Conservation (phyloP, 1,139 yeast genomes). For the Protomyces inouyei region DNA sequence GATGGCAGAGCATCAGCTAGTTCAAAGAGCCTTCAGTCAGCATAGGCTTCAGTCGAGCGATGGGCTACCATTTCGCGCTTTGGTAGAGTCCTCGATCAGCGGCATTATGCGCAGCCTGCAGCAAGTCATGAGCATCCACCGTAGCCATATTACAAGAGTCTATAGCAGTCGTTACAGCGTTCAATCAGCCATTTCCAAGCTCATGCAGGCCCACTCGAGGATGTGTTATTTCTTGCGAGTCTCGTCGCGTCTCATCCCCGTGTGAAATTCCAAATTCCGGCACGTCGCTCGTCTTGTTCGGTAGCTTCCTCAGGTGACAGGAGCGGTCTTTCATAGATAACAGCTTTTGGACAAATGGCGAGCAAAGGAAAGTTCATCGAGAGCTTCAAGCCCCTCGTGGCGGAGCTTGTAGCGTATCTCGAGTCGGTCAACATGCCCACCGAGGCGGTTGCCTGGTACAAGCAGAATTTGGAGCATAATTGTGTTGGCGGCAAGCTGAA, state of each 20-base stretch:
- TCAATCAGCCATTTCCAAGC: too few relatives aligned
- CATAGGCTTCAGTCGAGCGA: too few relatives aligned
- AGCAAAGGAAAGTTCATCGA: slow-evolving; percentile 53
- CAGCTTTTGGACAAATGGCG: neutral
- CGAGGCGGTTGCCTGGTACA: slow-evolving; percentile 86
- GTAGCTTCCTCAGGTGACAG: too few relatives aligned
- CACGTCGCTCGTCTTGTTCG: too few relatives aligned
- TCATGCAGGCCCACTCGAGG: too few relatives aligned
- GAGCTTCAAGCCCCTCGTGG: slow-evolving; percentile 72
- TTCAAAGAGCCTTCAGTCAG: neutral
- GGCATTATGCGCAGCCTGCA: neutral
- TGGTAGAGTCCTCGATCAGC: neutral
- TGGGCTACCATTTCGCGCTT: neutral
- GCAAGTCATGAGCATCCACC: neutral
- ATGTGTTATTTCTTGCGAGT: too few relatives aligned
- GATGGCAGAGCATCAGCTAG: slow-evolving; percentile 1
- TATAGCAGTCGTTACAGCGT: too few relatives aligned
- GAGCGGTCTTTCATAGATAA: too few relatives aligned
- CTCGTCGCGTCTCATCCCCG: too few relatives aligned
- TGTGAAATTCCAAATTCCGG: too few relatives aligned
- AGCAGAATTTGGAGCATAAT: slow-evolving; percentile 66
- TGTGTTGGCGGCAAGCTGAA: slow-evolving; percentile 96
- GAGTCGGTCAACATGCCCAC: slow-evolving; percentile 72
- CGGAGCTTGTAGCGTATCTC: slow-evolving; percentile 63
- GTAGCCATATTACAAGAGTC: too few relatives aligned